phyloP scores from a whole-genome alignment of 208 protist species.

The Kentomonas sorsogonicus region DNA sequence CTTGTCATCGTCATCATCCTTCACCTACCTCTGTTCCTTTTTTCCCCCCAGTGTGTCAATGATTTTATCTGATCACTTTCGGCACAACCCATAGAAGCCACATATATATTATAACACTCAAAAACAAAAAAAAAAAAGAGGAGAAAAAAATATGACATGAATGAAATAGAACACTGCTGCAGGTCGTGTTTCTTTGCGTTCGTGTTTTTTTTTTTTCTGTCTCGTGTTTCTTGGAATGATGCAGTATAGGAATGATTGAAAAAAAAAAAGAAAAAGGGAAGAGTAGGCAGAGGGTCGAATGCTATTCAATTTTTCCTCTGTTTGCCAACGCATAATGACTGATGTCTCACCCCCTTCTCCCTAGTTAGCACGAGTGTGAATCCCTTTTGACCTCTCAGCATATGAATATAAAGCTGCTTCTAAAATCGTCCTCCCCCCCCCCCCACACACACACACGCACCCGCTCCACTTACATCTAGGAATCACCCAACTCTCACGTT shows the following conservation, averaged over 20 bases:
- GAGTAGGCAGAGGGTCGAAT: background rate
- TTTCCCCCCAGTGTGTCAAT: no score
- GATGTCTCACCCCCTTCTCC: no score
- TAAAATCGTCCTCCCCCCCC: background rate
- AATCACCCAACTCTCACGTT: no score
- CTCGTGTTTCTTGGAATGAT: constrained; percentile 12
- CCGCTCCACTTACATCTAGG: no score
- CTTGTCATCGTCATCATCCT: no score
- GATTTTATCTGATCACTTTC: no score
- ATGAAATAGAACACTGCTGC: background rate
- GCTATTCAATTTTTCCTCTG: constrained; percentile 8
- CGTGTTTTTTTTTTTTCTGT: constrained; percentile 12
- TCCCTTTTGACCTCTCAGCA: no score
- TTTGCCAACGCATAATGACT: no score
- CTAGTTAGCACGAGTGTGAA: no score
- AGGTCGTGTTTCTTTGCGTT: background rate
- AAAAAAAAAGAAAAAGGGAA: constrained; percentile 5
- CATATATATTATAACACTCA: background rate
- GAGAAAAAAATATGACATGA: constrained; percentile 1
- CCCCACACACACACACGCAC: constrained; percentile 7
- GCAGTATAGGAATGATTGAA: background rate
- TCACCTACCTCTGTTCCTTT: no score
- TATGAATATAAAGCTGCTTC: no score
- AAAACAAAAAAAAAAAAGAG: constrained; percentile 8
- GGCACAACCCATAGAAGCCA: no score